Evolutionary conservation across 768 basidiomycete species (phyloP), one percentile per base, ranked within the genome.

Genomic region (Kwoniella heveanensis): DNA sequence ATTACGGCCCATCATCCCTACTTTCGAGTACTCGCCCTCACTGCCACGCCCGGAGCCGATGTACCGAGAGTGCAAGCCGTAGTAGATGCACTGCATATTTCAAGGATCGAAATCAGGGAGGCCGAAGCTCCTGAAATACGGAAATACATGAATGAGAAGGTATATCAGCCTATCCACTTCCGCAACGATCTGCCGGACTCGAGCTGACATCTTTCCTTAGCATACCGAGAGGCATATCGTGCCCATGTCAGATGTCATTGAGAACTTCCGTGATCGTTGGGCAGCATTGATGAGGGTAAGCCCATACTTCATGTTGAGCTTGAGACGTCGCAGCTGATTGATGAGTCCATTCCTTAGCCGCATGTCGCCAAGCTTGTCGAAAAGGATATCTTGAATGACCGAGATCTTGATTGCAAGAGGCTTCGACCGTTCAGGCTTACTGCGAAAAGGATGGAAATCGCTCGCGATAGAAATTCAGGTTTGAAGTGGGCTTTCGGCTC

Each of bases 1-100:
- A 84, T 99, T 70, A 96, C 93, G 88, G 87, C 91, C 1, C 92
- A 90, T 80, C 97, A 98, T 72, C 92, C 92, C 0, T 86, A 93
- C 79, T 94, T 95, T 75, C 88, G 96, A 17, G 83, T 98, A 9
- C 83, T 99, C 22, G 96, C 96, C 1, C 84, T 99, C 22, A 98
- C 92, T 5, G 96, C 96, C 1, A 99, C 96, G 7, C 96, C 96
- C 13, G 95, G 93, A 47, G 83, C 87, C 66, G 89, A 85, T 48
- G 86, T 88, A 0, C 90, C 92, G 36, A 87, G 88, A n/a, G 88
- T 98, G 1, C 96, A 99, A 79, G 82, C 81, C 5, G 86, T 99
- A 36, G 86, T 98, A n/a, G 92, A 98, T 76, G 87, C 88, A 19
- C 82, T 99, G 12, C 96, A 98, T 73, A 93, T 99, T 59, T 92